phyloP scores from a whole-genome alignment of 441 rosid genomes.

The Viola pubescens region DNA sequence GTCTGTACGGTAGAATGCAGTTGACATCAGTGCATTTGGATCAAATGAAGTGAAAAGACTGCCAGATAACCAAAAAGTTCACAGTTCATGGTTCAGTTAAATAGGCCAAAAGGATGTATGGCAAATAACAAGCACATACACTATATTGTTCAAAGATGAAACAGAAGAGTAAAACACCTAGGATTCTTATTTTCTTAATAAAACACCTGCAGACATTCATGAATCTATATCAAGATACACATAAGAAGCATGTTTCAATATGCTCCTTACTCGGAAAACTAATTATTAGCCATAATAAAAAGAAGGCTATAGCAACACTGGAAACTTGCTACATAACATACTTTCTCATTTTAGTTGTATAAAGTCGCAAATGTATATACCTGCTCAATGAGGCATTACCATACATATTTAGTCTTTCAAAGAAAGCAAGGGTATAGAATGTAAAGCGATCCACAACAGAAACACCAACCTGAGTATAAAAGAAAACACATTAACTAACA shows the following conservation, averaged over 20 bases:
- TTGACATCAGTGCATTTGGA: slow-evolving; percentile 74
- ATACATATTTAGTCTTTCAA: slow-evolving; percentile 82
- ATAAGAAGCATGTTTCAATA: no score
- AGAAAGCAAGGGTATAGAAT: slow-evolving; percentile 87
- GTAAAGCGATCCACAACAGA: slow-evolving; percentile 97
- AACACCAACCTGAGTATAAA: slow-evolving; percentile 66
- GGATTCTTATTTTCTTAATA: no score
- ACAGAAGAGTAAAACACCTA: neutral
- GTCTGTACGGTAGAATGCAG: slow-evolving; percentile 78
- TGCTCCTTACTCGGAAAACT: no score
- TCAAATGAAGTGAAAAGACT: slow-evolving; percentile 76
- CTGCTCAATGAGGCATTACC: slow-evolving; percentile 88
- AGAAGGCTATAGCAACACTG: neutral
- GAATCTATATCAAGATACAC: no score
- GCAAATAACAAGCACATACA: neutral
- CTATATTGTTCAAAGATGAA: neutral
- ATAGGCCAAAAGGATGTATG: neutral
- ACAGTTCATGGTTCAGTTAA: neutral
- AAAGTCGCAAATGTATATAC: slow-evolving; percentile 31
- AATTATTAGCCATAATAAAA: neutral
- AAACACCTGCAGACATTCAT: no score
- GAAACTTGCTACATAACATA: slow-evolving; percentile 2
- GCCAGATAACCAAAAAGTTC: slow-evolving; percentile 22
- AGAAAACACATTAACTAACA: neutral
- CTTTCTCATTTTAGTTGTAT: slow-evolving; percentile 6